Evolutionary conservation across 352 stramenopile species (phyloP), one percentile per base, ranked within the genome.

Genomic region (Phytophthora niederhauseri): DNA sequence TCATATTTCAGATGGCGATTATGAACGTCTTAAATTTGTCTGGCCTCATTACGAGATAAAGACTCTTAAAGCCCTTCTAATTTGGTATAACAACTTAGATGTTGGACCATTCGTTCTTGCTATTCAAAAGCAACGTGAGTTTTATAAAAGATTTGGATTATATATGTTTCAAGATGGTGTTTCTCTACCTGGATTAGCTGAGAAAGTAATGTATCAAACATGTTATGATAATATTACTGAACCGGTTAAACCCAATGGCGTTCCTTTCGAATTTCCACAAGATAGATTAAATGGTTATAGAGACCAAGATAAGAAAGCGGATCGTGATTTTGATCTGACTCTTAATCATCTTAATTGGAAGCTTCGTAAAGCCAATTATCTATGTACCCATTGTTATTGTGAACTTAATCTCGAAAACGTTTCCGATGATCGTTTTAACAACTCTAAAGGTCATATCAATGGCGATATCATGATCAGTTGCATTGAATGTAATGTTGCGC

Each of bases 371-470:
- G 41, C 9, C 34, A 41, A 49, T 49, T 49, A 20, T 46, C 58
- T 69, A 17, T 80, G 69, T 49, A 9, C 31, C 26, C 26, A 28
- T 28, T 28, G 26, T 28, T 59, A 66, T 17, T 51, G 50, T 57
- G 31, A 26, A n/a, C 22, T 80, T 6, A 76, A 28, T 36, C 30
- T 54, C 26, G 50, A 75, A 11, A 80, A 34, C 17, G 64, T 14
- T 9, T 78, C 73, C n/a, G 69, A 38, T 34, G 70, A 78, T 67
- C 31, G 36, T 26, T 26, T 22, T 6, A 34, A 53, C 17, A 69
- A 61, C 45, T n/a, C 41, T 51, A 76, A 76, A 57, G 45, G 45
- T 28, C 45, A 51, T 24, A 51, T 51, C 3, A 8, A 51, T 14
- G 45, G n/a, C 3, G 28, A 51, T 26, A 26, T 51, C 11, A 26